These are phyloP conservation scores for Globisporangium megalacanthum DNA, from an alignment of 352 stramenopile genomes.

Conservation along the genomic window DNA sequence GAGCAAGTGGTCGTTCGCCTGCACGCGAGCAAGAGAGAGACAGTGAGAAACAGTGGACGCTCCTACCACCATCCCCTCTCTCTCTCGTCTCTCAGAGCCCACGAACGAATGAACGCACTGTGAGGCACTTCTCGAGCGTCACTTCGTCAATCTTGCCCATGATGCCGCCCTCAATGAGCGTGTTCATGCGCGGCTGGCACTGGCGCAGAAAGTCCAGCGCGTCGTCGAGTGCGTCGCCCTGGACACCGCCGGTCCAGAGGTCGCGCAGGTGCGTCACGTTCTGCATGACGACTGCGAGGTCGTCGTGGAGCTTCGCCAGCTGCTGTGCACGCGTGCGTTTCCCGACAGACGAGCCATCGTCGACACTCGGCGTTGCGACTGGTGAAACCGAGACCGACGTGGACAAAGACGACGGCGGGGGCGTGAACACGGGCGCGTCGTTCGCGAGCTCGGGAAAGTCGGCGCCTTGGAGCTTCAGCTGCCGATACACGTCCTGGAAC, in stretches of 20 bases:
- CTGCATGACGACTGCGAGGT: constrained; percentile 65
- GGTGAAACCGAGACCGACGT: neutral
- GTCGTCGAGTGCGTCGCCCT: constrained; percentile 52
- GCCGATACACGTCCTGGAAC: constrained; percentile 74
- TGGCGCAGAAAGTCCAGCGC: constrained; percentile 77
- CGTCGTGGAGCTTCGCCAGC: constrained; percentile 58
- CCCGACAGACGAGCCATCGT: neutral
- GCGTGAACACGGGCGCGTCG: constrained; percentile 68
- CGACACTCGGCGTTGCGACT: neutral
- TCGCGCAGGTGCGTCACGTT: constrained; percentile 56
- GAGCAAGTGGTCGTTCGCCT: constrained; percentile 84
- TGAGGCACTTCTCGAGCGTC: constrained; percentile 79
- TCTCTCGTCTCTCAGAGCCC: too few relatives aligned
- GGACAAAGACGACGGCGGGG: constrained; percentile 35
- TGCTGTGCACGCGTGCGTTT: constrained; percentile 49
- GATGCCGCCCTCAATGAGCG: constrained; percentile 79
- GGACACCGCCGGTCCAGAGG: constrained; percentile 23
- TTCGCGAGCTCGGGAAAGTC: constrained; percentile 64
- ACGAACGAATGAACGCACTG: constrained; percentile 28
- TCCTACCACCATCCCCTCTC: neutral
- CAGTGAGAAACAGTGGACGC: neutral
- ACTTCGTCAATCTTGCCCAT: constrained; percentile 81
- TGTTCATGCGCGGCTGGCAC: constrained; percentile 85
- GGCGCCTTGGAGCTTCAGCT: constrained; percentile 72
- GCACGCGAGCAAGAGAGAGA: neutral